phyloP scores from a whole-genome alignment of 148 eudicot species.

The Simmondsia chinensis region DNA sequence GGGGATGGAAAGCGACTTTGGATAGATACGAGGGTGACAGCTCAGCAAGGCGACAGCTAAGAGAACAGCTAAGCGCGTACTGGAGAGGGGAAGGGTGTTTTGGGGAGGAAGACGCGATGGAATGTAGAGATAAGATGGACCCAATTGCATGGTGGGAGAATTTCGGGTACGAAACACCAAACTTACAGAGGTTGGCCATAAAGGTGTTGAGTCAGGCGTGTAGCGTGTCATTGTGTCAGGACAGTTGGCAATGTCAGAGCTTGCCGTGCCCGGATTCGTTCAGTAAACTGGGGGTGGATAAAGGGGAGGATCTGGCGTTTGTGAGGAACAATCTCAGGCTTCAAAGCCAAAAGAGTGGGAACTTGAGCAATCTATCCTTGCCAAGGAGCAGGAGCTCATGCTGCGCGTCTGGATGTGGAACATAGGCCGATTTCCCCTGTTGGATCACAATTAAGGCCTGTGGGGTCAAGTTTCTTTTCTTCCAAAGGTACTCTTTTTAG shows the following conservation, averaged over 20 bases:
- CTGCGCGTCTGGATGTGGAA: slow-evolving; percentile 12
- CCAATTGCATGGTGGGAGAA: slow-evolving; percentile 52
- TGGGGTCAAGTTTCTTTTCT: no score
- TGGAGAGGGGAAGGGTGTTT: slow-evolving; percentile 31
- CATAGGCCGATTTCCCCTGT: no score
- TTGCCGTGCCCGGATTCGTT: slow-evolving; percentile 28
- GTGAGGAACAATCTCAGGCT: slow-evolving; percentile 36
- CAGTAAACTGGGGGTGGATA: slow-evolving; percentile 27
- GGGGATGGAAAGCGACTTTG: slow-evolving; percentile 37
- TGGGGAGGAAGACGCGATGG: slow-evolving; percentile 44
- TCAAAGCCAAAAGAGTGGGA: slow-evolving; percentile 23
- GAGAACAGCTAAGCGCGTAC: slow-evolving; percentile 37
- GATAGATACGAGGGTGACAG: slow-evolving; percentile 32
- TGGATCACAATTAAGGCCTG: no score
- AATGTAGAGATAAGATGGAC: slow-evolving; percentile 48
- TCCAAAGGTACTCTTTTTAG: no score
- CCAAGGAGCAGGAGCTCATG: slow-evolving; percentile 20
- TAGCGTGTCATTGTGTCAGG: slow-evolving; percentile 23
- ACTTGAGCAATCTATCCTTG: slow-evolving; percentile 9
- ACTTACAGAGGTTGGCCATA: slow-evolving; percentile 35
- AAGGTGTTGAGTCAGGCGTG: slow-evolving; percentile 33
- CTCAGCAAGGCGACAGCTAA: slow-evolving; percentile 17
- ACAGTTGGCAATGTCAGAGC: slow-evolving; percentile 18
- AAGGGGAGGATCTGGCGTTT: slow-evolving; percentile 32
- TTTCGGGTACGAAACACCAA: slow-evolving; percentile 38